Base-by-base conservation (phyloP, 768 basidiomycete genomes). In the Chalciporus sphaerocephalus region DNA sequence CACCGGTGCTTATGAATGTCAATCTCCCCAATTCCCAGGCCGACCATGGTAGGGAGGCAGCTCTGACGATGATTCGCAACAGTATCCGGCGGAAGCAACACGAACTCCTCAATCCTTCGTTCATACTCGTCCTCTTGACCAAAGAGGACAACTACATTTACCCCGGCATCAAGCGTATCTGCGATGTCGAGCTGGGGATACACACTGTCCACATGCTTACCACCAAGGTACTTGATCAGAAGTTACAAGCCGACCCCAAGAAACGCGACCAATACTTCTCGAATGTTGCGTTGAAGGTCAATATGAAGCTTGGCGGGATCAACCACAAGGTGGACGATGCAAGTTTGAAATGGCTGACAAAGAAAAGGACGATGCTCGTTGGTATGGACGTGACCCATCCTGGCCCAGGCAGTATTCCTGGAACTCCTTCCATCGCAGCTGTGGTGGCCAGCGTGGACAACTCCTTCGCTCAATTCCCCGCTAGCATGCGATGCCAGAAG, bases 361-460 rank as follows among this genome's bases (percentile, higher is more conserved):
- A 76, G 61, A 72, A 74, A 52, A 74, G 74, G 42, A 91, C 89
- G 9, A 92, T 92, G 84, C 67, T 92, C 58, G 81, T 92, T 3
- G 90, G 90, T 0, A 87, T 89, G 51, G 88, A 92, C 56, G 87
- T 89, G 0, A 91, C 87, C 0, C 88, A 92, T 51, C 86, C 88
- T 4, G 77, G 85, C 2, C 83, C 85, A 1, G 74, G 67, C 6
- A 85, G 84, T 52, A 60, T 70, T 40, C 73, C 73, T 3, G 90
- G 89, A 3, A 83, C 87, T 1, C 90, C 90, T 3, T 89, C 87
- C 0, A 85, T 92, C 35, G 87, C 86, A 0, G 89, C 87, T 0
- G 83, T 92, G 9, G 90, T 92, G 2, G 89, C 85, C 0, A 91
- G 80, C 47, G 69, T 80, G 1, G 87, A 92, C 56, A 67, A 70